These are phyloP conservation scores for Anthoceros angustus DNA, from an alignment of 225 moss, liverwort and hornwort genomes.

Conservation along the genomic window DNA sequence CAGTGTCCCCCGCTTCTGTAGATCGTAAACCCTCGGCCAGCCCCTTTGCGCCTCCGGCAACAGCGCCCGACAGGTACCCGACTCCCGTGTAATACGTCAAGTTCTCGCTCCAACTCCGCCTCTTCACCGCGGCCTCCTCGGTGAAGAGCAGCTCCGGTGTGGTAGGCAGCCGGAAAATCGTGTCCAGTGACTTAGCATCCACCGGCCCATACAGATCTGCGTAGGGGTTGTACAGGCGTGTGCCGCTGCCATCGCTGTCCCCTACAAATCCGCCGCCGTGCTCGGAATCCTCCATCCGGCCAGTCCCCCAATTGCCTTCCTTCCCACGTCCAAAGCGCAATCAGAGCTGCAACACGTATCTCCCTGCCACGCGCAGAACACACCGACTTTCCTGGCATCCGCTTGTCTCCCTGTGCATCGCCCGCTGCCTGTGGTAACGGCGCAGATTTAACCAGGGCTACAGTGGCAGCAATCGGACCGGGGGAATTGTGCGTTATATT, in stretches of 20 bases:
- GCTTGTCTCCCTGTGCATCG: too few relatives aligned
- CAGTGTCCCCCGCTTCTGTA: constrained; percentile 54
- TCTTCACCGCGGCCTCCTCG: constrained; percentile 59
- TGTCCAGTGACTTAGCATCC: constrained; percentile 62
- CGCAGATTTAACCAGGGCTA: too few relatives aligned
- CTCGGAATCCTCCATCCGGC: background rate
- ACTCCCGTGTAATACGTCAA: constrained; percentile 86
- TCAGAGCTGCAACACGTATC: too few relatives aligned
- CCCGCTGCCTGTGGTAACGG: too few relatives aligned
- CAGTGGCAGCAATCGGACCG: too few relatives aligned
- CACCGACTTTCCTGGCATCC: too few relatives aligned
- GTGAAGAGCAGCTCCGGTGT: constrained; percentile 80
- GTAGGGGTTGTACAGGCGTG: constrained; percentile 69
- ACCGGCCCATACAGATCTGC: constrained; percentile 56
- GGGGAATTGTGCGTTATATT: too few relatives aligned
- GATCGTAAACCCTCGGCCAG: constrained; percentile 37
- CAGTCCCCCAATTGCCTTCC: too few relatives aligned
- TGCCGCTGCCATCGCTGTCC: constrained; percentile 3
- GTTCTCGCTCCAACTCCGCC: constrained; percentile 93
- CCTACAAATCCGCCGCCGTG: background rate
- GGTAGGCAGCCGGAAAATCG: constrained; percentile 45
- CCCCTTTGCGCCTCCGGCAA: constrained; percentile 48
- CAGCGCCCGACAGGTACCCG: constrained; percentile 57
- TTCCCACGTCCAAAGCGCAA: too few relatives aligned
- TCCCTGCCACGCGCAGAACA: too few relatives aligned